Evolutionary conservation across 768 basidiomycete genomes (phyloP), one percentile per base, ranked within the genome.

Genomic region (Psilocybe tampanensis): DNA sequence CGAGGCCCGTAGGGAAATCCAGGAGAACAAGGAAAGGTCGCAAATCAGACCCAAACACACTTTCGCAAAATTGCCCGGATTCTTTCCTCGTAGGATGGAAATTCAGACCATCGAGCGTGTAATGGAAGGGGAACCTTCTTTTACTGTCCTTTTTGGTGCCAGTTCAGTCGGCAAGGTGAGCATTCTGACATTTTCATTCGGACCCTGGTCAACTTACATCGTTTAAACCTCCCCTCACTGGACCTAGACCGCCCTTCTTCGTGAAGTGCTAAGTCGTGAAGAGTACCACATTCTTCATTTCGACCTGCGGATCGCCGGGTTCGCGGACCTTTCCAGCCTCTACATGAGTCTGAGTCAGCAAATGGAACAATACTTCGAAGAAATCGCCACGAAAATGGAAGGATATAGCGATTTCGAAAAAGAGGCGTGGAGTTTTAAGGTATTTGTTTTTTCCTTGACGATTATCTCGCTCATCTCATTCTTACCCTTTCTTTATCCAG

Each of bases 211-310:
- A 18, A n/a, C 24, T 44, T 41, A 51, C 22, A 17, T 39, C 13
- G 19, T 32, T 51, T 47, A n/a, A n/a, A n/a, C n/a, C n/a, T n/a
- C n/a, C n/a, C n/a, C n/a, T n/a, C n/a, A n/a, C n/a, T n/a, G n/a
- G n/a, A n/a, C n/a, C 29, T 63, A 92, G 86, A 94, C 92, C 5
- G 85, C 88, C 0, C 80, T 94, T 8, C 76, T 94, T 12, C 82
- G 91, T 44, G 89, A 94, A 71, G 84, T 93, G 23, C 82, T 94
- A 22, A 85, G 84, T 11, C 75, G 77, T 18, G 79, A 85, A 9
- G 75, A 75, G 48, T 94, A 88, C 66, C 89, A 92, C 72, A 89
- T 93, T 52, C 79, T 93, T 47, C 88, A 92, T 65, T 90, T 94
- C 61, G 91, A 94, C 69, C 77, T 94, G 42, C 85, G 91, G 4